Conservation (phyloP, 192 early-diverging fungal genomes). For the Dimargaris verticillata region DNA sequence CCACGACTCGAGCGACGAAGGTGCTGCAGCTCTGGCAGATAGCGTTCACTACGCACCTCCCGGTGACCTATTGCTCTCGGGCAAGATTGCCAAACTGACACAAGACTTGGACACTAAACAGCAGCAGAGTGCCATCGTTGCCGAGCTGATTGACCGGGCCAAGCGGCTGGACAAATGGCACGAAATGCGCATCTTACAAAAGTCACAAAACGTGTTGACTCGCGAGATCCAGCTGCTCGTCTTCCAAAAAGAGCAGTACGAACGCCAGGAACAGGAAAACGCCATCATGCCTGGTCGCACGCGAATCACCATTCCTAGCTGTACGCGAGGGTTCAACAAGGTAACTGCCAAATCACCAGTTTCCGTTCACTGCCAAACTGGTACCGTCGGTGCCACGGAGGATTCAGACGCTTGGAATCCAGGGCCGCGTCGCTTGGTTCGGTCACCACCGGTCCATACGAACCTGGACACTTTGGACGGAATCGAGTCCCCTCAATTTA, state of each 20-base stretch:
- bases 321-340: conserved; percentile 1
- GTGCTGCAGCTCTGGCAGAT: too few species aligned
- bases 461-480: background rate
- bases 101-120: conserved; percentile 34
- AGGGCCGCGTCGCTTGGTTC: background rate
- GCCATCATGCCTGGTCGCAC: conserved; percentile 31
- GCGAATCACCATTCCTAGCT: conserved; percentile 24
- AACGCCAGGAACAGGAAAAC: conserved; percentile 39
- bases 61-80: conserved; percentile 46
- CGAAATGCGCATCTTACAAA: conserved; percentile 45
- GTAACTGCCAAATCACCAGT: too few species aligned
- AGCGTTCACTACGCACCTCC: conserved; percentile 42
- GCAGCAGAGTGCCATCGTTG: conserved; percentile 51
- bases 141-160: conserved; percentile 43
- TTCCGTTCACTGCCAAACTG: background rate
- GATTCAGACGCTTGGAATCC: background rate
- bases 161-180: conserved; percentile 28
- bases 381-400: background rate
- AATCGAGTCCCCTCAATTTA: background rate
- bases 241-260: conserved; percentile 48
- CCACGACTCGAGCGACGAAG: too few species aligned
- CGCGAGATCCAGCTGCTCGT: conserved; percentile 38
- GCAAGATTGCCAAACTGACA: conserved; percentile 30
- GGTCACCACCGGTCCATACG: background rate
- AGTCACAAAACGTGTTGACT: conserved; percentile 32